Percentiles rank a stretch among this genome's conserved stretches.
Conservation (phyloP, 345 rosid species). For the Salix udensis region DNA sequence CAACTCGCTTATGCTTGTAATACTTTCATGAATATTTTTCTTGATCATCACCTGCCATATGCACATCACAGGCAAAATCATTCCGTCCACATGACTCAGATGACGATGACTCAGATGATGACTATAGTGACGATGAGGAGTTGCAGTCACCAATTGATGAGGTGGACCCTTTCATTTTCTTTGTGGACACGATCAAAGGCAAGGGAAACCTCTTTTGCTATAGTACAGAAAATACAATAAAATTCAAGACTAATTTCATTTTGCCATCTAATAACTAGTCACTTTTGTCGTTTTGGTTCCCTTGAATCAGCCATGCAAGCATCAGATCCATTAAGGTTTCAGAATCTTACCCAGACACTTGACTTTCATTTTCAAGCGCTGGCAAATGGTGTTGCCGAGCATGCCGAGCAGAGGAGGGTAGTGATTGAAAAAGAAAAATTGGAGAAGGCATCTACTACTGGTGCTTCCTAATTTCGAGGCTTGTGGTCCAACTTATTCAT, state of each 20-base stretch:
- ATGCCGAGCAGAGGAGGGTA: slow-evolving; percentile 85
- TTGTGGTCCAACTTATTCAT: slow-evolving; percentile 14
- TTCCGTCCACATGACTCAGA: slow-evolving; percentile 63
- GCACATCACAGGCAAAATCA: slow-evolving; percentile 54
- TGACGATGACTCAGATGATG: slow-evolving; percentile 82
- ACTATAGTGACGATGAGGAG: slow-evolving; percentile 89
- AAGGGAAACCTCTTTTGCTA: not conserved
- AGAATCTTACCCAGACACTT: slow-evolving; percentile 72
- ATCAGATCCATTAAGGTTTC: slow-evolving; percentile 70
- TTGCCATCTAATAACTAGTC: not conserved
- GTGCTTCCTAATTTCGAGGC: slow-evolving; percentile 30
- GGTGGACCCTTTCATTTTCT: slow-evolving; percentile 91
- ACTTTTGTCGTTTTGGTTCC: not conserved
- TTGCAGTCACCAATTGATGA: slow-evolving; percentile 94
- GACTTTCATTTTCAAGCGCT: slow-evolving; percentile 83
- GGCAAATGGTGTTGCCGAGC: slow-evolving; percentile 86
- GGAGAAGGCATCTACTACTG: slow-evolving; percentile 61
- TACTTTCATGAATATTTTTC: not conserved
- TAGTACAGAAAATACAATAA: not conserved
- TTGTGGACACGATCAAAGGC: slow-evolving; percentile 90
- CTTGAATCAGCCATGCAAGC: slow-evolving; percentile 64
- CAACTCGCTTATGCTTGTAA: not conserved
- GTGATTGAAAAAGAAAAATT: slow-evolving; percentile 87
- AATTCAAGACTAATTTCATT: not conserved
- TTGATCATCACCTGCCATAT: not conserved